Percentiles rank a stretch among this genome's conserved stretches.
phyloP scores from a whole-genome alignment of 371 early-diverging fungal genomes.

The Lichtheimia ramosa region DNA sequence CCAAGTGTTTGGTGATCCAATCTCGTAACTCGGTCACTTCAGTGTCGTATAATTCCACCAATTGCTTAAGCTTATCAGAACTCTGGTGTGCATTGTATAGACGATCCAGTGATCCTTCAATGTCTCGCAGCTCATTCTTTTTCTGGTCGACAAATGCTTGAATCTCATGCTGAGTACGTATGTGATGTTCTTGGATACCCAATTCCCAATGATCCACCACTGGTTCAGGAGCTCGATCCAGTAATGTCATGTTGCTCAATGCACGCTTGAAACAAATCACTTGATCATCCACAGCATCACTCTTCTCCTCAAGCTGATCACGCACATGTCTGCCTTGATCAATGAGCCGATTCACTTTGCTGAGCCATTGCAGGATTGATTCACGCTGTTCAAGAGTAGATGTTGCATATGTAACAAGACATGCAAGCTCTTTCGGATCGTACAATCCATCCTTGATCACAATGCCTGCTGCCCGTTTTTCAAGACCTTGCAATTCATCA shows the following conservation, averaged over 20 bases:
- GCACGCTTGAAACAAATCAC: conserved; percentile 4
- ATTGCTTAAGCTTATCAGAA: conserved; percentile 22
- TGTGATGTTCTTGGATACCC: conserved; percentile 20
- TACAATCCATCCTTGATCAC: conserved; percentile 4
- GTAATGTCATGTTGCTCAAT: not conserved
- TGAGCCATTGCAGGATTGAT: conserved; percentile 8
- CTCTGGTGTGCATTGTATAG: conserved; percentile 17
- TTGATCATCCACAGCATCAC: not conserved
- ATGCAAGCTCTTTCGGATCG: conserved; percentile 12
- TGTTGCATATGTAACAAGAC: conserved; percentile 20
- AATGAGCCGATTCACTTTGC: conserved; percentile 9
- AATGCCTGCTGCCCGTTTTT: not conserved
- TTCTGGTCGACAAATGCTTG: conserved; percentile 15
- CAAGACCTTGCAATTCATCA: not conserved
- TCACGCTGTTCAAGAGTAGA: conserved; percentile 25
- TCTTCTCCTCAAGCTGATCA: conserved; percentile 12
- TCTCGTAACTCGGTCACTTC: conserved; percentile 26
- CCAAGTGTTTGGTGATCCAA: conserved; percentile 34
- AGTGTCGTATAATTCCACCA: conserved; percentile 29
- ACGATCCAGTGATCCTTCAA: conserved; percentile 16
- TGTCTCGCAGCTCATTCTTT: conserved; percentile 6
- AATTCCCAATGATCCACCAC: conserved; percentile 16
- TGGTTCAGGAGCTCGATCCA: not conserved
- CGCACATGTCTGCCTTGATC: conserved; percentile 22
- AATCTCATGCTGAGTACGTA: conserved; percentile 11